Base-by-base conservation (phyloP, 1,284 basidiomycete species). In the Athelia sp. region DNA sequence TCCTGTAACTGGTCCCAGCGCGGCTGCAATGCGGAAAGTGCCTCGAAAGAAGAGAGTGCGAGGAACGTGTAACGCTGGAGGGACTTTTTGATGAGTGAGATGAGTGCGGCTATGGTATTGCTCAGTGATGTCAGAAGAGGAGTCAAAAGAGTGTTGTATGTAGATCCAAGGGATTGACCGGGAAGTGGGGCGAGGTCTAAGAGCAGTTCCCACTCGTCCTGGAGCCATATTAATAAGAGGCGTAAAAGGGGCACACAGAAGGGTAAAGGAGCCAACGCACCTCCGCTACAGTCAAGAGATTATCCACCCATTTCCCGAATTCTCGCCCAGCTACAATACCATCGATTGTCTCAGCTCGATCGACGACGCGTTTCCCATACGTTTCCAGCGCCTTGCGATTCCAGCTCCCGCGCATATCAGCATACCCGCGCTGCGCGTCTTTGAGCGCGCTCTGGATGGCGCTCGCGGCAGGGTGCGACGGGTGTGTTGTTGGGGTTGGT, bases 61-160 rank as follows among this genome's bases (percentile, higher is more conserved):
- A 93, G 81, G 66, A 94, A 89, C 2, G 82, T 81, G 60, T 92
- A 84, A 65, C 87, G 88, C 64, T 89, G 84, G n/a, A 93, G 73
- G 2, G 87, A 84, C 53, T 85, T 85, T 65, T 93, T 90, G 65
- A 87, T 81, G 17, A 88, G 74, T 15, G 78, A 70, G 18, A 80
- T 78, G 35, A 92, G 71, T 3, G 82, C 79, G 0, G 74, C 74
- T 2, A 88, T 66, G 0, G 82, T 82, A 14, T 74, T 72, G 40
- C 72, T 77, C 65, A 90, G 84, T 8, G 88, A 71, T 3, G 67
- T 68, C 15, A 84, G 67, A 21, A 90, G 72, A 1, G 88, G 88
- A 0, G 66, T 70, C 45, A 89, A 70, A 14, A 90, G 75, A 1
- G 78, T 68, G 19, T 71, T 70, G 52, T 79, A 90, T 0, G 87